Evolutionary conservation across 352 stramenopile species (phyloP).

Genomic region (Pythium dissimile): DNA sequence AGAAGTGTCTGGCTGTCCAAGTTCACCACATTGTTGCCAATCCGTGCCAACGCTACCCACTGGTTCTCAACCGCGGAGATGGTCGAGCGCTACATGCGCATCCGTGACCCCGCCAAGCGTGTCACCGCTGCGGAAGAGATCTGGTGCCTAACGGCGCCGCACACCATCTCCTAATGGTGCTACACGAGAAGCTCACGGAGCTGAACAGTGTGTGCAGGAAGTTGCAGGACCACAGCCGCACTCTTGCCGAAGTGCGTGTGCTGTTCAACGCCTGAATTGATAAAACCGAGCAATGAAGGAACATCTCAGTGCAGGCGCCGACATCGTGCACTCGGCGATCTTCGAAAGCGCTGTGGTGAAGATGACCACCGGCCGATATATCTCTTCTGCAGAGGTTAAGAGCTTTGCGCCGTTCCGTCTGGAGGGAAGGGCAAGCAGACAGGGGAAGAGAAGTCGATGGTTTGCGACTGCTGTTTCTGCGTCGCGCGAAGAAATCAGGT

Average conservation of each 20-base stretch:
- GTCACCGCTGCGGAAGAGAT: constrained; percentile 21
- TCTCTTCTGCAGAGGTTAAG: background rate
- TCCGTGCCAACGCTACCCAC: constrained; percentile 18
- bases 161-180: constrained; percentile 1
- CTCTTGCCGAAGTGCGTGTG: constrained; percentile 5
- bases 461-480: background rate
- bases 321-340: background rate
- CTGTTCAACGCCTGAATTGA: constrained; percentile 9
- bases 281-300: background rate
- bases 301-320: background rate
- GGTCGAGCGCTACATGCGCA: constrained; percentile 21
- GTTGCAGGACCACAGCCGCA: background rate
- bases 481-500: constrained; percentile 1
- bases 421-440: background rate
- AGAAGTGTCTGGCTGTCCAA: constrained; percentile 12
- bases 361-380: background rate
- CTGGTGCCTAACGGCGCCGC: constrained; percentile 6
- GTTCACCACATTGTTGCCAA: background rate
- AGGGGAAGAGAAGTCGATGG: background rate
- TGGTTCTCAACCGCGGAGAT: constrained; percentile 22
- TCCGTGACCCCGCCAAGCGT: constrained; percentile 7
- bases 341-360: background rate
- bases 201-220: constrained; percentile 20
- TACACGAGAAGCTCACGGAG: constrained; percentile 11
- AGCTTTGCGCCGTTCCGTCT: background rate